Evolutionary conservation across 257 asterid species (phyloP).

Genomic region (Coffea canephora): DNA sequence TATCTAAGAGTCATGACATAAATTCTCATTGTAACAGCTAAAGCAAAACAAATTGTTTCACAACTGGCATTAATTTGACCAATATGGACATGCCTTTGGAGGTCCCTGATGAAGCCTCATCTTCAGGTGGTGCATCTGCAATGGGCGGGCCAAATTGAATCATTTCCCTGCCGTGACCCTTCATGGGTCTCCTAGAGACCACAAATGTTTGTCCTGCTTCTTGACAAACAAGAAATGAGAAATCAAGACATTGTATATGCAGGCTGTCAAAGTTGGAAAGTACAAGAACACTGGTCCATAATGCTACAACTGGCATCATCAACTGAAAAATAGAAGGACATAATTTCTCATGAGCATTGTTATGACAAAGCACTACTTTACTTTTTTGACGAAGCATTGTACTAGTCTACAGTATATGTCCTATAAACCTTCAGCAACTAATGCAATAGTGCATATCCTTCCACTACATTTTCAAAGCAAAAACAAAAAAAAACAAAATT

Average conservation of each 20-base stretch:
- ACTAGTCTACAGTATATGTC: neutral
- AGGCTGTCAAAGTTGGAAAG: slow-evolving; percentile 9
- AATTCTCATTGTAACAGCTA: slow-evolving; percentile 2
- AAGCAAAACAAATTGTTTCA: slow-evolving; percentile 8
- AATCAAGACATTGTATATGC: slow-evolving; percentile 16
- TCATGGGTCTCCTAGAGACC: slow-evolving; percentile 68
- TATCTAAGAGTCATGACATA: slow-evolving; percentile 12
- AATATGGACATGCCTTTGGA: slow-evolving; percentile 53
- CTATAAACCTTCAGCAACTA: neutral
- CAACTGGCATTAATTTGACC: neutral
- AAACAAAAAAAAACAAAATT: neutral
- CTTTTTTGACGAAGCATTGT: neutral
- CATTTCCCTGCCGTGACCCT: slow-evolving; percentile 92
- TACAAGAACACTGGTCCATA: slow-evolving; percentile 9
- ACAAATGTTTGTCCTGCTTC: slow-evolving; percentile 71
- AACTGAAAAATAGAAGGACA: neutral
- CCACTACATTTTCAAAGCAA: neutral
- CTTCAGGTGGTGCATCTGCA: slow-evolving; percentile 62
- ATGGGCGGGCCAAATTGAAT: slow-evolving; percentile 72
- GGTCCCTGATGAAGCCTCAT: slow-evolving; percentile 51
- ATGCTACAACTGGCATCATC: slow-evolving; percentile 5
- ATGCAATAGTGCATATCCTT: neutral
- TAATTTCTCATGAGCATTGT: neutral
- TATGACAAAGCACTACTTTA: neutral
- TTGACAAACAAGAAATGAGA: slow-evolving; percentile 28